Percentiles rank a stretch among this genome's conserved stretches.
Conservation (phyloP, 176 grass and related monocot species). For the Puccinellia tenuiflora region DNA sequence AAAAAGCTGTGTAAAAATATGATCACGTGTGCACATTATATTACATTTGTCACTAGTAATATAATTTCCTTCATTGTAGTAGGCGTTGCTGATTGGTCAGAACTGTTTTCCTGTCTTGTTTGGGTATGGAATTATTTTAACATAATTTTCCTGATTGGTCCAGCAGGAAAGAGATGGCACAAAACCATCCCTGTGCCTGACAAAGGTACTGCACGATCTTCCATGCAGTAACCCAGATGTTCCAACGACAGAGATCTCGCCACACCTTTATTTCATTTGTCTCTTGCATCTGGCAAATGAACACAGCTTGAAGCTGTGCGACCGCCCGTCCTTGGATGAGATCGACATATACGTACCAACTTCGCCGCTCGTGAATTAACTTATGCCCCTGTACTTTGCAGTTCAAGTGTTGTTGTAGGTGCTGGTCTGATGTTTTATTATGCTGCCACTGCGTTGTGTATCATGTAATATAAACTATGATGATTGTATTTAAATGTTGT, state of each 20-base stretch:
- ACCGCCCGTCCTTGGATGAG: constrained; percentile 69
- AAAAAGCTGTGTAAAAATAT: not conserved
- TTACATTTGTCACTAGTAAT: constrained; percentile 13
- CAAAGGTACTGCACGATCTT: constrained; percentile 58
- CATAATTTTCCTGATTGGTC: not conserved
- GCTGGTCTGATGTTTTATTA: not conserved
- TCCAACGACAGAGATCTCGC: constrained; percentile 62
- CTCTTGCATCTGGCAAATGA: constrained; percentile 93
- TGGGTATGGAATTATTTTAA: not conserved
- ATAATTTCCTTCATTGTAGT: not conserved
- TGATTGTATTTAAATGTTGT: not conserved
- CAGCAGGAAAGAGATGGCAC: constrained; percentile 30
- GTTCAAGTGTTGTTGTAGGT: not conserved
- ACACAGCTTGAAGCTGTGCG: constrained; percentile 48
- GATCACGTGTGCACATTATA: not conserved
- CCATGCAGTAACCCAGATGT: constrained; percentile 45
- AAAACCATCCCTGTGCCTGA: constrained; percentile 36
- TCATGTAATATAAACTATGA: not conserved
- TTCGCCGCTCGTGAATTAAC: constrained; percentile 35
- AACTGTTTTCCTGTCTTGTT: not conserved
- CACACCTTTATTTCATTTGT: constrained; percentile 91
- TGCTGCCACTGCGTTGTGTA: not conserved
- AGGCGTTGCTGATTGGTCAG: not conserved
- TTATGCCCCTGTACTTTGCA: not conserved
- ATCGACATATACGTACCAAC: constrained; percentile 65